Evolutionary conservation across 2,329 filamentous ascomycete species (phyloP).

Genomic region (Phaeomoniella chlamydospora): DNA sequence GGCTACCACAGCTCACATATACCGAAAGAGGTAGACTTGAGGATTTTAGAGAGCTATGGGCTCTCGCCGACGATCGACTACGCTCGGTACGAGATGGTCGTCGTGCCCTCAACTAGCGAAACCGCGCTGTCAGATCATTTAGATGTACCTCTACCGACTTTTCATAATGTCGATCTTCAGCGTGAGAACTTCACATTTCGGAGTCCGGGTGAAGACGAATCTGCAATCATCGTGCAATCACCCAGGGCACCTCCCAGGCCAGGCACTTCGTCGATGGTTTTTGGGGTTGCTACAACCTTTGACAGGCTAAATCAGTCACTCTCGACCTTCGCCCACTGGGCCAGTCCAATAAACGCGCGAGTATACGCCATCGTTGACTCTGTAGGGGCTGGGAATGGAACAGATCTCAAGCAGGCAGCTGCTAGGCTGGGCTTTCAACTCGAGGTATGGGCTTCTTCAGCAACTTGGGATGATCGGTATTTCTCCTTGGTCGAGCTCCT

Average conservation of each 20-base stretch:
- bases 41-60: neutral
- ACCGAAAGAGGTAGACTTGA: neutral
- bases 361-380: conserved; percentile 38
- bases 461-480: conserved; percentile 34
- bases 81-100: neutral
- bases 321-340: conserved; percentile 40
- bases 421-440: conserved; percentile 27
- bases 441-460: conserved; percentile 16
- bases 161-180: neutral
- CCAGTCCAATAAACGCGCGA: conserved; percentile 33
- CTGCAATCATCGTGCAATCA: neutral
- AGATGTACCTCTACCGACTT: neutral
- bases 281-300: conserved; percentile 42
- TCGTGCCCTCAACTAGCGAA: neutral
- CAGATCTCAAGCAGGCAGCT: conserved; percentile 18
- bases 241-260: neutral
- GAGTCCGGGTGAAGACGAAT: neutral
- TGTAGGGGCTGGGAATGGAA: conserved; percentile 15
- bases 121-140: neutral
- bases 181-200: neutral
- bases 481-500: conserved; percentile 41
- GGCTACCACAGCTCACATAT: neutral
- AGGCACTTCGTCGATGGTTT: conserved; percentile 37
- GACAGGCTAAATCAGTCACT: conserved; percentile 36
- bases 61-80: neutral